phyloP scores from a whole-genome alignment of 805 yeast species.

The Pichia rugopelliculosa region DNA sequence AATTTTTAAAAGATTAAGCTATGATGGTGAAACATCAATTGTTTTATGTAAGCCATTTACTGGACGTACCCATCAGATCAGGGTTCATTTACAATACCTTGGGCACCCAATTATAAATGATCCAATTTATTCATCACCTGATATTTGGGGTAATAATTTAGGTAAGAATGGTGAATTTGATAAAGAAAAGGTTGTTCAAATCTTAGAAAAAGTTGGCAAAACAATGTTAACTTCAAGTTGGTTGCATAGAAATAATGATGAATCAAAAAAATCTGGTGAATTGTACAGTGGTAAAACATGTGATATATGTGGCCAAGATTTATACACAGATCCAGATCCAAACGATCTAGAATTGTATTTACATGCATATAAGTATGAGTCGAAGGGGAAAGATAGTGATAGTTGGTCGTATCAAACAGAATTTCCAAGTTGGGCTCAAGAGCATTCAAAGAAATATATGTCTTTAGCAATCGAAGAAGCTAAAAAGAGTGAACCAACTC shows the following conservation, averaged over 20 bases:
- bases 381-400: slow-evolving; percentile 26
- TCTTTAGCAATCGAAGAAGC: slow-evolving; percentile 72
- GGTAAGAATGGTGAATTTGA: slow-evolving; percentile 56
- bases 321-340: slow-evolving; percentile 84
- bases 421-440: slow-evolving; percentile 77
- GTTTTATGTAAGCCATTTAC: slow-evolving; percentile 83
- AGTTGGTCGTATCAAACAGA: slow-evolving; percentile 70
- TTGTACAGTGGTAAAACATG: slow-evolving; percentile 48
- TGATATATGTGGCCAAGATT: slow-evolving; percentile 54
- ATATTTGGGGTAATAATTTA: slow-evolving; percentile 71
- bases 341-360: slow-evolving; percentile 84
- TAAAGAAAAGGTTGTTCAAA: slow-evolving; percentile 34
- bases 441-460: slow-evolving; percentile 57
- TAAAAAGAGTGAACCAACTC: slow-evolving; percentile 67
- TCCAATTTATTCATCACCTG: slow-evolving; percentile 74
- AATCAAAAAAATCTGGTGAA: slow-evolving; percentile 44
- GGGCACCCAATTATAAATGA: slow-evolving; percentile 91
- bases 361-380: slow-evolving; percentile 79
- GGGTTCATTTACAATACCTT: slow-evolving; percentile 86
- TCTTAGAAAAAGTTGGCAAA: slow-evolving; percentile 64
- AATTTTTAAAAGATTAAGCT: slow-evolving; percentile 56
- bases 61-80: slow-evolving; percentile 91
- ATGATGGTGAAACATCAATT: slow-evolving; percentile 56
- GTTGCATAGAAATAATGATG: slow-evolving; percentile 43
- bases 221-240: slow-evolving; percentile 59